Evolutionary conservation across 2,329 filamentous ascomycete species (phyloP), one percentile per base, ranked within the genome.

Genomic region (Trichoderma sp.): DNA sequence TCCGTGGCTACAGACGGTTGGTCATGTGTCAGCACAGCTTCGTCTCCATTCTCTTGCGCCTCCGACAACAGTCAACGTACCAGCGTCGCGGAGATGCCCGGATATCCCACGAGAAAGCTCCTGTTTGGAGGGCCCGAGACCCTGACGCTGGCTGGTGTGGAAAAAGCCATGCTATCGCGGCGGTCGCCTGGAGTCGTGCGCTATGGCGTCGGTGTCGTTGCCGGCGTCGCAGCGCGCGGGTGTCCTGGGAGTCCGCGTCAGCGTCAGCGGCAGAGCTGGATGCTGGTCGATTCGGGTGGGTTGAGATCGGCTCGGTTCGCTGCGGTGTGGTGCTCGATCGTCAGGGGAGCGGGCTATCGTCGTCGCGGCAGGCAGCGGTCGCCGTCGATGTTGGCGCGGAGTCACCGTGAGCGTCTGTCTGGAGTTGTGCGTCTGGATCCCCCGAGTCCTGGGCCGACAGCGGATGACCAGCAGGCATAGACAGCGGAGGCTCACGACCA

Each of bases 91-190:
- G 94, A 97, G 78, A 99, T 98, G 72, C 95, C 95, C 64, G 95
- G 95, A 78, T 98, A 99, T 72, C 95, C 95, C 72, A 98, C 92
- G 69, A 98, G 85, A 76, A 97, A 97, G 80, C 91, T 95, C 80
- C 92, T 95, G 81, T 99, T 99, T 72, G 95, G 93, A 76, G 93
- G 93, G 76, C 95, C 95, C 71, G 93, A 96, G 80, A 99, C 93
- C 85, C 95, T 90, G 82, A 99, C 95, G 79, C 73, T 78, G 69
- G 77, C 77, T 65, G 75, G 73, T 66, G 70, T 71, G n/a, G 72
- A 67, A 39, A 39, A 39, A 61, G 75, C 73, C 73, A 77, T 76
- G 72, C 64, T 73, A 71, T 56, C 67, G 68, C 59, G 24, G 57
- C 26, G 50, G 43, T 59, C 1, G 43, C 28, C 6, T 24, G 56